Conservation (phyloP, 1,284 basidiomycete species). For the Boletus albobrunnescens region DNA sequence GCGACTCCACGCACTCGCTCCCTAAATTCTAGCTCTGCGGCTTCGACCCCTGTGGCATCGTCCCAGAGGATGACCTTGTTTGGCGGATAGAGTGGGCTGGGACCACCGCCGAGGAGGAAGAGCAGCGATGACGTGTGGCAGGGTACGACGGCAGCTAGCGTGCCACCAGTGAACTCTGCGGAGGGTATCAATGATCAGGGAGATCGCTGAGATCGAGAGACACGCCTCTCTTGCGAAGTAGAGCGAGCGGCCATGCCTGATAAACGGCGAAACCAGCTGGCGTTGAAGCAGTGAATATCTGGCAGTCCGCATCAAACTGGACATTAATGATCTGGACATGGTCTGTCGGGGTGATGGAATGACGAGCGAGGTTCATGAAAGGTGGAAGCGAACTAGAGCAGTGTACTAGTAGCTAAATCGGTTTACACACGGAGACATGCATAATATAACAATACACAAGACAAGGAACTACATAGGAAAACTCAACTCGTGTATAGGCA, state of each 20-base stretch:
- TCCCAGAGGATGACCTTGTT: slow-evolving; percentile 95
- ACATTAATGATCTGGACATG: slow-evolving; percentile 77
- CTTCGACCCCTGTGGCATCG: slow-evolving; percentile 67
- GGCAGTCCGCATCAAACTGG: slow-evolving; percentile 71
- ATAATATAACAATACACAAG: slow-evolving; percentile 20
- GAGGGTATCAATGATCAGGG: slow-evolving; percentile 4
- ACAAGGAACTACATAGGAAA: slow-evolving; percentile 21
- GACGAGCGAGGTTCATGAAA: slow-evolving; percentile 84
- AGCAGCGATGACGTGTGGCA: slow-evolving; percentile 82
- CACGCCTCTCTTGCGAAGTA: slow-evolving; percentile 78
- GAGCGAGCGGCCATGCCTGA: slow-evolving; percentile 70
- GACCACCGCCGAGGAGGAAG: slow-evolving; percentile 86
- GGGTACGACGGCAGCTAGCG: slow-evolving; percentile 73
- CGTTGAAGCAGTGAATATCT: slow-evolving; percentile 80
- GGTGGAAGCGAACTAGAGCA: slow-evolving; percentile 1
- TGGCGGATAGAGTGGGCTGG: slow-evolving; percentile 86
- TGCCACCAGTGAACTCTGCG: slow-evolving; percentile 74
- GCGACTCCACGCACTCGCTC: slow-evolving; percentile 81
- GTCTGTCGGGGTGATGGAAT: slow-evolving; percentile 76
- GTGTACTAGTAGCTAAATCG: slow-evolving; percentile 15
- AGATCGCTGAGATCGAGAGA: slow-evolving; percentile 8
- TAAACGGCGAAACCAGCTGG: slow-evolving; percentile 87
- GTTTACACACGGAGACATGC: slow-evolving; percentile 12
- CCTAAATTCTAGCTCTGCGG: slow-evolving; percentile 89
- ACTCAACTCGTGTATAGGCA: slow-evolving; percentile 24